Percentiles rank a stretch among this genome's conserved stretches.
These are phyloP conservation scores for Tuber borchii DNA, from an alignment of 495 filamentous ascomycete species.

Conservation along the genomic window DNA sequence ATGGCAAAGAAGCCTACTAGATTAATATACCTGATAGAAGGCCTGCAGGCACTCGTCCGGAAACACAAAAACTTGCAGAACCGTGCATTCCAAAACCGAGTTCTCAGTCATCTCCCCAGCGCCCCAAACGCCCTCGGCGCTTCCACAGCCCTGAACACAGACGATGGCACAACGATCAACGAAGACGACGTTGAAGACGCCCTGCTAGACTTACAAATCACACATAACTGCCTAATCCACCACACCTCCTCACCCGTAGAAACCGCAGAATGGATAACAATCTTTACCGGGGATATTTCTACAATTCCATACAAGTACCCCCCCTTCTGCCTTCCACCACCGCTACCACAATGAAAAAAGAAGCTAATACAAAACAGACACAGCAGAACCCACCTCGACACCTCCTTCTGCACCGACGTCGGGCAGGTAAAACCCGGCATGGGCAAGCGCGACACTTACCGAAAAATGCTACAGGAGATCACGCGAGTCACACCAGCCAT, in stretches of 20 bases:
- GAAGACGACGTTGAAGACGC: constrained; percentile 70
- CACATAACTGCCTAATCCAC: constrained; percentile 62
- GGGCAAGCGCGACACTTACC: constrained; percentile 60
- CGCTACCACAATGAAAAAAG: background rate
- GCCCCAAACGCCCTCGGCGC: constrained; percentile 15
- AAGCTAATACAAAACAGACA: constrained; percentile 40
- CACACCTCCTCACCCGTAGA: constrained; percentile 59
- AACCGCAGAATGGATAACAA: constrained; percentile 68
- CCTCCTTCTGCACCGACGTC: constrained; percentile 73
- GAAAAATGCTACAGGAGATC: constrained; percentile 74
- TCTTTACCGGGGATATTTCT: constrained; percentile 75
- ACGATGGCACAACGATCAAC: constrained; percentile 51
- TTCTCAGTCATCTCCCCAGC: constrained; percentile 28
- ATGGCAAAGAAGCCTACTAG: constrained; percentile 43
- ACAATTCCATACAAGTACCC: constrained; percentile 62
- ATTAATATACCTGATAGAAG: constrained; percentile 72
- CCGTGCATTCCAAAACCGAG: constrained; percentile 45
- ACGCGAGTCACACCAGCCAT: constrained; percentile 64
- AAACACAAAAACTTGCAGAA: constrained; percentile 47
- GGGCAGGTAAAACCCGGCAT: constrained; percentile 74
- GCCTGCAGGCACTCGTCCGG: constrained; percentile 59
- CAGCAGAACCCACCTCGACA: constrained; percentile 42
- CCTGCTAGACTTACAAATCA: constrained; percentile 63
- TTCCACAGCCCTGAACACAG: constrained; percentile 46
- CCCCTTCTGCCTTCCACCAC: constrained; percentile 1